Evolutionary conservation across 345 rosid genomes (phyloP).

Genomic region (Pseudoturritis turrita): DNA sequence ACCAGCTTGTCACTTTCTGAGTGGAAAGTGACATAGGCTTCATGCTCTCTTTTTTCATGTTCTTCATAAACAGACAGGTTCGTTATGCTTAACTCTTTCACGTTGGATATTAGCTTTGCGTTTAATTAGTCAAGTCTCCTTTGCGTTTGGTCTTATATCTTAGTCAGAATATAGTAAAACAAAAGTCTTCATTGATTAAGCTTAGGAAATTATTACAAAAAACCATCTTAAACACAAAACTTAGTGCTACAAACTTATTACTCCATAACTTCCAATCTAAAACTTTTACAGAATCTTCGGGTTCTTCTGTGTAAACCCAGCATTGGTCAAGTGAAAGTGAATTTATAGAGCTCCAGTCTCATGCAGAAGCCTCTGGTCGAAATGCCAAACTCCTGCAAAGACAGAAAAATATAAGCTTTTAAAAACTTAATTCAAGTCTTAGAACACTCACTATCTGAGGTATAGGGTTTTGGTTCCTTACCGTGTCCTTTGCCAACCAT

Average conservation of each 20-base stretch:
- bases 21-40: neutral
- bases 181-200: slow-evolving; percentile 2
- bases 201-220: slow-evolving; percentile 29
- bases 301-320: slow-evolving; percentile 6
- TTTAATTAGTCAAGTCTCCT: neutral
- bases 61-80: slow-evolving; percentile 24
- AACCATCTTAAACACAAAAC: slow-evolving; percentile 25
- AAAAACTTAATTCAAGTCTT: neutral
- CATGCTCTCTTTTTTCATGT: neutral
- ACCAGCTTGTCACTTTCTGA: neutral
- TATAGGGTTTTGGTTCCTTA: slow-evolving; percentile 22
- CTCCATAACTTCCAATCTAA: slow-evolving; percentile 13
- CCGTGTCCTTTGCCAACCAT: slow-evolving; percentile 94
- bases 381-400: slow-evolving; percentile 85
- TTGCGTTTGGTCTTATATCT: neutral
- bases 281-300: slow-evolving; percentile 20
- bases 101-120: neutral
- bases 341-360: slow-evolving; percentile 21
- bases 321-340: slow-evolving; percentile 11
- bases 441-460: neutral
- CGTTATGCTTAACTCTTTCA: neutral
- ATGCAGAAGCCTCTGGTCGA: slow-evolving; percentile 67
- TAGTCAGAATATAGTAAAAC: neutral
- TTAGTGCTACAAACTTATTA: slow-evolving; percentile 22
- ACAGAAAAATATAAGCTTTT: neutral